Percentiles rank a stretch among this genome's conserved stretches.
Evolutionary conservation across 148 eudicot species (phyloP).

Genomic region (Arbutus unedo): DNA sequence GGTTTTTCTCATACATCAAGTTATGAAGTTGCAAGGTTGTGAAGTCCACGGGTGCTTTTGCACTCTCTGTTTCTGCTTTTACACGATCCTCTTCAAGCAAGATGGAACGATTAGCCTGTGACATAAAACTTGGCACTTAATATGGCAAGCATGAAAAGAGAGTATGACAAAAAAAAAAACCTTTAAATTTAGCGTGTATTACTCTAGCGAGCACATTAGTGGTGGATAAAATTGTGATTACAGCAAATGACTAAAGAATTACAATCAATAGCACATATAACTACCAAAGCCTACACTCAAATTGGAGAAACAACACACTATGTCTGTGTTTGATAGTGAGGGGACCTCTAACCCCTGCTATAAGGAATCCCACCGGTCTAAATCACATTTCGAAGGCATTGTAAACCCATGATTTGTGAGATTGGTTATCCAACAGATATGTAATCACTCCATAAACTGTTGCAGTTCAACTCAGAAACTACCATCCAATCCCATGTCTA

Average conservation of each 20-base stretch:
- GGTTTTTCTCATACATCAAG: conserved; percentile 95
- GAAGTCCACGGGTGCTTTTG: conserved; percentile 90
- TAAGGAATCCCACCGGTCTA: background rate
- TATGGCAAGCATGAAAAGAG: conserved; percentile 9
- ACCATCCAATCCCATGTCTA: background rate
- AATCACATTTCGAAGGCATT: background rate
- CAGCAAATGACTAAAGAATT: background rate
- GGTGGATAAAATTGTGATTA: background rate
- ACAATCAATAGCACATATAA: background rate
- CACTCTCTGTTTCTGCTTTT: conserved; percentile 82
- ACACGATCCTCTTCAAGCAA: conserved; percentile 87
- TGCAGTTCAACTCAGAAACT: background rate
- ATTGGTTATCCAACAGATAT: background rate
- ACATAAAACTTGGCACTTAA: conserved; percentile 19
- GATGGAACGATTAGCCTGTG: conserved; percentile 84
- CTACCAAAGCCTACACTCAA: background rate
- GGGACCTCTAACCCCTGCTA: background rate
- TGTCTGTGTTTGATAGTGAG: background rate
- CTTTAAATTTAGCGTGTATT: background rate
- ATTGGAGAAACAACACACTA: conserved; percentile 2
- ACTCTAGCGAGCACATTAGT: background rate
- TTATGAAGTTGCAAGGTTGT: conserved; percentile 93
- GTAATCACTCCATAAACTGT: background rate
- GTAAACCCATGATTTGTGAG: background rate
- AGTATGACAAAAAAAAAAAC: background rate